phyloP scores from a whole-genome alignment of 768 basidiomycete genomes.

The Hebeloma cylindrosporum region DNA sequence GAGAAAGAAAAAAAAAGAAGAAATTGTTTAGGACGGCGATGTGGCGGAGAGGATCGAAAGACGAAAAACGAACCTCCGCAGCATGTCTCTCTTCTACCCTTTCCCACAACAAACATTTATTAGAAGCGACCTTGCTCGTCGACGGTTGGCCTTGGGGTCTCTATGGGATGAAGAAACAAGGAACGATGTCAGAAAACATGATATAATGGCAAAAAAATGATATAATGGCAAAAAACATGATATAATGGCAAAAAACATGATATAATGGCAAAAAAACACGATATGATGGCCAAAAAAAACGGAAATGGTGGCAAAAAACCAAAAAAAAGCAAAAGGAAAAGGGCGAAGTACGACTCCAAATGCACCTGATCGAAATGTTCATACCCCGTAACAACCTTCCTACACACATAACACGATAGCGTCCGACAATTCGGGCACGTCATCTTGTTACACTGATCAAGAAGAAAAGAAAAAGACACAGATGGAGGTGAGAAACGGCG shows the following conservation, averaged over 20 bases:
- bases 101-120: slow-evolving; percentile 72
- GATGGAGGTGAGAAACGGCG: not conserved
- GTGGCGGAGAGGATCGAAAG: not conserved
- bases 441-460: slow-evolving; percentile 90
- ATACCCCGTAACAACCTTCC: slow-evolving; percentile 69
- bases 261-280: not conserved
- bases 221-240: not conserved
- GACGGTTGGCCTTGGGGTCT: slow-evolving; percentile 17
- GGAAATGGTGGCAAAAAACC: too few species aligned
- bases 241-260: not conserved
- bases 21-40: too few species aligned
- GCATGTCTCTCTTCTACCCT: slow-evolving; percentile 61
- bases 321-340: slow-evolving; percentile 1
- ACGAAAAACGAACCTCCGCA: slow-evolving; percentile 50
- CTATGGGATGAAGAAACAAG: slow-evolving; percentile 1
- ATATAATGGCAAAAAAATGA: not conserved
- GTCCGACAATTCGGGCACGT: slow-evolving; percentile 70
- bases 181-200: not conserved
- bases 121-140: slow-evolving; percentile 25
- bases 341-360: slow-evolving; percentile 16
- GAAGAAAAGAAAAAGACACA: slow-evolving; percentile 5
- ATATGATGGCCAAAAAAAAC: too few species aligned
- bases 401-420: slow-evolving; percentile 83
- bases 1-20: not conserved
- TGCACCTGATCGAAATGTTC: slow-evolving; percentile 73